Evolutionary conservation across 371 early-diverging fungal species (phyloP).

Genomic region (Funneliformis caledonium): DNA sequence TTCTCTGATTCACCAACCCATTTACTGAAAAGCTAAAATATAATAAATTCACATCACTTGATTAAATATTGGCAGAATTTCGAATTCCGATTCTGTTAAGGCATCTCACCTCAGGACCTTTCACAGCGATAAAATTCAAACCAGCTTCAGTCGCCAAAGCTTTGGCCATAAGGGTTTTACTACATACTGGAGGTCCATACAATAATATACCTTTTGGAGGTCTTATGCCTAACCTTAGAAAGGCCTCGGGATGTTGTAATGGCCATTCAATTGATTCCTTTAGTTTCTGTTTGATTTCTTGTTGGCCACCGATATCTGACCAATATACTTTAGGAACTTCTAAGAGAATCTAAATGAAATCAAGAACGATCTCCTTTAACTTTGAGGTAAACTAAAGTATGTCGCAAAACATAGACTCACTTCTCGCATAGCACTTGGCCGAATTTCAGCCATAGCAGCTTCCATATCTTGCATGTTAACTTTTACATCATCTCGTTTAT

Average conservation of each 20-base stretch:
- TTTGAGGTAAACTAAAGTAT: not conserved
- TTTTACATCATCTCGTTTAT: conserved; percentile 40
- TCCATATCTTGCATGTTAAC: conserved; percentile 56
- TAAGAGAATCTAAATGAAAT: conserved; percentile 63
- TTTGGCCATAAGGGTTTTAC: conserved; percentile 97
- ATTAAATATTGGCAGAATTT: not conserved
- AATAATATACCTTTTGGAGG: conserved; percentile 97
- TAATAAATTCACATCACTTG: not conserved
- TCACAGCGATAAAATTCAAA: conserved; percentile 97
- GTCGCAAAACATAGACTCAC: conserved; percentile 43
- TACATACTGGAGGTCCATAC: conserved; percentile 98
- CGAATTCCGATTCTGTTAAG: conserved; percentile 1
- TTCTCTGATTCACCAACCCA: conserved; percentile 99
- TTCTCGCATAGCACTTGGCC: conserved; percentile 98
- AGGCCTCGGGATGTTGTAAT: conserved; percentile 89
- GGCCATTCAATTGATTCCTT: conserved; percentile 99
- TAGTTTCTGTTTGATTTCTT: conserved; percentile 90
- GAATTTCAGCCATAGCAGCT: conserved; percentile 63
- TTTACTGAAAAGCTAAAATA: conserved; percentile 84
- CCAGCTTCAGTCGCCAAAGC: conserved; percentile 97
- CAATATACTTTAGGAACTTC: conserved; percentile 96
- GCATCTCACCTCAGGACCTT: conserved; percentile 87
- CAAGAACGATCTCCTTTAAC: not conserved
- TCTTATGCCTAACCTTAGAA: conserved; percentile 82
- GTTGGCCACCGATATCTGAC: conserved; percentile 98